Base-by-base conservation (phyloP, 1,284 basidiomycete genomes). In the Apiotrichum domesticum region DNA sequence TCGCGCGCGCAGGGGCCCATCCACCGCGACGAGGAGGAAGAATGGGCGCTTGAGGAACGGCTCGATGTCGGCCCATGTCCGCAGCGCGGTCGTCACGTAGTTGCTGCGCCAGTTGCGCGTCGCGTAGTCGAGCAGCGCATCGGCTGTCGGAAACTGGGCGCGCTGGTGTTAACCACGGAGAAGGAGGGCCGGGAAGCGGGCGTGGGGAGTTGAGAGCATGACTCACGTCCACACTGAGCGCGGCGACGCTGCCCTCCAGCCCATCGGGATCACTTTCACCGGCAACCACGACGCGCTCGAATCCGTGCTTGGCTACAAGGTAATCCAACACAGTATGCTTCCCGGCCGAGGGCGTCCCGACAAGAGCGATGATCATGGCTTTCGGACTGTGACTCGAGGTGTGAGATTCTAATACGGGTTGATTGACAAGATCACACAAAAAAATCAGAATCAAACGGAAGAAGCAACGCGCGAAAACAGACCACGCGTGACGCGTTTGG, bases 11-110 rank as follows among this genome's bases (percentile, higher is more conserved):
- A 95, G 68, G 0, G 94, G 93, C 0, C 89, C 94, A 59, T 97
- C 90, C n/a, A 95, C 82, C 47, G 80, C 83, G 41, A 97, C 78
- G 35, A 97, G 82, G 67, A 97, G 78, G 71, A 97, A 93, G 73
- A 92, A 98, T 0, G 95, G 95, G 8, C 96, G 81, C 70, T 87
- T 93, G 41, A 85, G 74, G 69, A 97, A 98, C 46, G 81, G 77
- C 43, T 94, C 80, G 14, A 85, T 68, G n/a, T 84, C 80, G 0
- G 60, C 58, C 35, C 77, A 76, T 1, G 82, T 84, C 49, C 73
- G 70, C 21, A 97, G 74, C 68, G 90, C 87, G 6, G 82, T 80
- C 0, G 92, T 96, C 35, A 98, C 92, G 68, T 87, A 90, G 63
- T 88, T 78, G 3, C 79, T 72, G 44, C 80, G 81, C 96, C 95